Evolutionary conservation across 1,284 basidiomycete genomes (phyloP), one percentile per base, ranked within the genome.

Genomic region (Cutaneotrichosporon sp.): DNA sequence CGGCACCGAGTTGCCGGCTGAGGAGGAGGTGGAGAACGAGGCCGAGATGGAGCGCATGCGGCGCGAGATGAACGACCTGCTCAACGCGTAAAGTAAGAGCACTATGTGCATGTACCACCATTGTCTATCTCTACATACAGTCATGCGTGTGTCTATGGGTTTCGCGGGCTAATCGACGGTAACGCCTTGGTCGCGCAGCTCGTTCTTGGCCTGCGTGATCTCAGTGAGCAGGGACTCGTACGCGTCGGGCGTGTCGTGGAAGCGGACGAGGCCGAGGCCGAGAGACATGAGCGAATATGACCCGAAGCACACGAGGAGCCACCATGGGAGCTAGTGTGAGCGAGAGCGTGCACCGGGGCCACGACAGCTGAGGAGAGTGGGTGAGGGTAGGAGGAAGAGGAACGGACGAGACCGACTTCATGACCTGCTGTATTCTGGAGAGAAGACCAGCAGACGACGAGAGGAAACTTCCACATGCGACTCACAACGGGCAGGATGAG

Each of bases 11-110:
- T 79, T 92, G 68, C 94, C 93, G 50, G 51, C 85, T 42, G 85
- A 87, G 71, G 86, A 89, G 69, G 91, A 93, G 72, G 89, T 89
- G 73, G 90, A 90, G 79, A 87, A 86, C 63, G 91, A 92, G 76
- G 85, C 86, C 65, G 89, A 89, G 71, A 89, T 94, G 87, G 90
- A 91, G 79, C 86, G 89, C 70, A 94, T 94, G 82, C 88, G 90
- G 73, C 86, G 89, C 72, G 89, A 95, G 76, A 84, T 95, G 70
- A 88, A 90, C 65, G 92, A 91, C 59, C 82, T 95, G 52, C 83
- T 96, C 72, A 92, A 90, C 72, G 85, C 86, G 67, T 90, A 75
- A 66, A 9, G 34, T 38, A 26, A 22, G 31, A 50, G 46, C 46
- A 61, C 26, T 22, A 36, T 46, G 51, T 61, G 50, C 52, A 57